Base-by-base conservation (phyloP, 148 eudicot species). In the Beta vulgaris region DNA sequence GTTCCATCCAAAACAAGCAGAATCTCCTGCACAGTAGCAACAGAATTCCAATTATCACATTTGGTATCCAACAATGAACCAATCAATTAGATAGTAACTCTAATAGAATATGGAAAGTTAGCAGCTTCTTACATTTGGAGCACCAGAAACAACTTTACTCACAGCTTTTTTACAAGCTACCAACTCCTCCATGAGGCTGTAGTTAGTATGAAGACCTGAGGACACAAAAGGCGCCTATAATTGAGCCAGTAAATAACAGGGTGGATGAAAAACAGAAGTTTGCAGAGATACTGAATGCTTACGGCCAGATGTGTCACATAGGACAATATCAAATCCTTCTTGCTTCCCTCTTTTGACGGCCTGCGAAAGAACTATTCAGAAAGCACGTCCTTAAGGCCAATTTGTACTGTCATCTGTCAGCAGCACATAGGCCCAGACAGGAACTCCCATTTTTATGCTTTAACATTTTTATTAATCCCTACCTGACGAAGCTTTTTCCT, bases 281-380 rank as follows among this genome's bases (percentile, higher is more conserved):
- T 63, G 48, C n/a, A 23, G 28, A 49, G 64, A 76, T 76, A 68
- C 57, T 39, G 60, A 25, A 37, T 59, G 84, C 99, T 88, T 87
- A 95, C 99, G 97, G 77, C 99, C 99, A 78, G 99, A 95, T 26
- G 99, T 95, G 85, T 95, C 97, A 46, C 99, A 95, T 74, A 95
- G 74, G 73, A 95, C 99, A 60, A 95, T 76, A 76, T 95, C 99
- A 78, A 48, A 95, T 73, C 96, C 87, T 42, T 80, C 81, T 82
- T 89, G 87, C 85, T 92, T 95, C 76, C 97, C 99, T 78, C 83
- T 83, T 80, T 92, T 92, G 13, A 92, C 99, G 72, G 99, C 99
- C 96, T 90, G 91, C 82, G 93, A 85, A 85, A 95, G 88, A 86
- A 95, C 97, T 95, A 86, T 86, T 89, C 85, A 90, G 83, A 83